A percentile compares a stretch with the other conserved stretches of the same genome.
phyloP scores from a whole-genome alignment of 2,329 filamentous ascomycete species.

The Fusarium secorum region DNA sequence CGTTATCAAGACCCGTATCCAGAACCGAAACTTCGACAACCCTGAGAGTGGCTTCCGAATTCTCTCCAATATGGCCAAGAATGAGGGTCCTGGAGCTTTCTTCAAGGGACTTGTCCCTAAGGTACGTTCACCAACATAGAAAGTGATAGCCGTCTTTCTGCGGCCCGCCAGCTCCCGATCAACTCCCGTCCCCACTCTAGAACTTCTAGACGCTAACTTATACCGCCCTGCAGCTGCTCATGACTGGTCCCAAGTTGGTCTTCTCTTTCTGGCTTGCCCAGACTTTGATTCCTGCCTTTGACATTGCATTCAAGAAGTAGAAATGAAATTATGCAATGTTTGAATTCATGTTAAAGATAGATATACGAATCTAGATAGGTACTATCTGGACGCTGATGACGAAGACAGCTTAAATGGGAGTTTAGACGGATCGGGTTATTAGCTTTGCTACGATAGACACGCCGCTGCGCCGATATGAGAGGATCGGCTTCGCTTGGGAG shows the following conservation, averaged over 20 bases:
- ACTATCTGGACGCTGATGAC: constrained; percentile 13
- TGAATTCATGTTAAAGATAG: constrained; percentile 19
- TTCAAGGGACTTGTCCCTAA: constrained; percentile 98
- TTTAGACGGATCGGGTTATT: constrained; percentile 37
- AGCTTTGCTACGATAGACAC: constrained; percentile 37
- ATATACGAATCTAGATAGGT: constrained; percentile 30
- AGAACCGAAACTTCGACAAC: constrained; percentile 99
- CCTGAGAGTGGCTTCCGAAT: constrained; percentile 94
- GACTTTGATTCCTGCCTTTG: constrained; percentile 95
- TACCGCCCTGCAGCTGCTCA: constrained; percentile 71
- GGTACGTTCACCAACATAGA: constrained; percentile 51
- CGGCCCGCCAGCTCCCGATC: constrained; percentile 2
- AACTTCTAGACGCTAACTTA: constrained; percentile 26
- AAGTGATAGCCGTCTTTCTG: background rate
- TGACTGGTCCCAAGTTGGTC: constrained; percentile 98
- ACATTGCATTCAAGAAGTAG: constrained; percentile 52
- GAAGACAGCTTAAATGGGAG: constrained; percentile 17
- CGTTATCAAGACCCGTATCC: constrained; percentile 97
- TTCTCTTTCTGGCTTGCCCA: constrained; percentile 99
- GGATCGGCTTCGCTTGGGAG: constrained; percentile 18
- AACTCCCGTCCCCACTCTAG: constrained; percentile 15
- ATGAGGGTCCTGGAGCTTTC: constrained; percentile 87
- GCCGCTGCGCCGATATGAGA: constrained; percentile 19
- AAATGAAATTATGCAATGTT: background rate
- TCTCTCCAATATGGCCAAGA: constrained; percentile 87